Base-by-base conservation (phyloP, 2,329 filamentous ascomycete species). In the Alternaria sp. region DNA sequence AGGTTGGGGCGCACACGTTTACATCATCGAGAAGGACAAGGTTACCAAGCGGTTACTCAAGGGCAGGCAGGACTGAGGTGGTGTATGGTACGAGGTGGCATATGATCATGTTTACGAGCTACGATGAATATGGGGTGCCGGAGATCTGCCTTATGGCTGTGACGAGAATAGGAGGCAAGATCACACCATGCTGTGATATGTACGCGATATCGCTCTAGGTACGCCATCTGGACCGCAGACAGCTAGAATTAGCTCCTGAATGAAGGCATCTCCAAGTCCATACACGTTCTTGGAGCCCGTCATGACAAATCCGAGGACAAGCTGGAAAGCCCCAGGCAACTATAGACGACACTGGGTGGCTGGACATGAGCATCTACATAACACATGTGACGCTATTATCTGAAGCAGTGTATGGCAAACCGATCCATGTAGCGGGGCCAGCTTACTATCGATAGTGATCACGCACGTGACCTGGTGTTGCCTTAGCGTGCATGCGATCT, bases 11-110 rank as follows among this genome's bases (percentile, higher is more conserved):
- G 95, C 95, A 40, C 93, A 99, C 78, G 95, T 99, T 72, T 99
- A 98, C 84, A 97, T 99, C 78, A 97, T 99, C 81, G 95, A 98
- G 86, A 99, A 99, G 88, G 94, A 97, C 85, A 98, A 98, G 91
- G 92, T 99, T 66, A 98, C 95, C 76, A 97, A 98, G 90, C 88
- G 95, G 80, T 89, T 99, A 89, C 85, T 99, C 81, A 98, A 98
- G 89, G 94, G 94, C 78, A 89, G 94, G 85, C 94, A 98, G 85
- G 94, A 98, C 62, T 85, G 81, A 79, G 71, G 53, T 57, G 64
- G 54, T 57, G 22, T 20, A 56, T 63, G 63, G 56, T 50, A 63
- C 44, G 52, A 52, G 51, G 56, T 60, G 51, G 55, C 57, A 54
- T 62, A 62, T 18, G 43, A 58, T 16, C 48, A 60, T 51, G 45